phyloP scores from a whole-genome alignment of 345 rosid species.

The Gossypium herbaceum region DNA sequence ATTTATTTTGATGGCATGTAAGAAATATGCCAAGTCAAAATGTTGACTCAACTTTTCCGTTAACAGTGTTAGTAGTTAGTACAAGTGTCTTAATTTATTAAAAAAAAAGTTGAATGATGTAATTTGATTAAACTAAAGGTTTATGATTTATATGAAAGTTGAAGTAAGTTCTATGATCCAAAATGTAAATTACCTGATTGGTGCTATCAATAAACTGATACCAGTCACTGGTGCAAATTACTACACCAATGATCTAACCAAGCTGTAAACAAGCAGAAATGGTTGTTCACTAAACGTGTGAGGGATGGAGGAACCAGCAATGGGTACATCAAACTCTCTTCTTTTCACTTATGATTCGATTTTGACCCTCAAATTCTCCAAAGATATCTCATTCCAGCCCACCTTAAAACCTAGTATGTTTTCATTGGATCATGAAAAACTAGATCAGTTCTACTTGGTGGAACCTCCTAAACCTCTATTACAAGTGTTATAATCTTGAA shows the following conservation, averaged over 20 bases:
- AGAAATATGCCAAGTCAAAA: no score
- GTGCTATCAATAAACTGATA: slow-evolving; percentile 1
- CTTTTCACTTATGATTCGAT: not conserved
- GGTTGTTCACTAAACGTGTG: not conserved
- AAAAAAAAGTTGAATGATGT: no score
- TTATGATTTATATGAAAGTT: no score
- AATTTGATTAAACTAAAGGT: no score
- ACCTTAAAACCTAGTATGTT: not conserved
- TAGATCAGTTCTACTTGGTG: not conserved
- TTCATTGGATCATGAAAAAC: not conserved
- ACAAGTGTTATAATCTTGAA: not conserved
- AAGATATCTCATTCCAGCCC: not conserved
- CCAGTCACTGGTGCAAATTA: not conserved
- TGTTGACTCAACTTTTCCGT: no score
- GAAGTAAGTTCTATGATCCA: no score
- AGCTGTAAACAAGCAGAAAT: not conserved
- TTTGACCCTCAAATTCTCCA: not conserved
- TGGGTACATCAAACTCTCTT: not conserved
- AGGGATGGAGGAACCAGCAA: not conserved
- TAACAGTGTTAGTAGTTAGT: no score
- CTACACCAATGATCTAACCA: not conserved
- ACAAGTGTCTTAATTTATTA: no score
- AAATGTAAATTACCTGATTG: not conserved
- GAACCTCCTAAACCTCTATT: not conserved
- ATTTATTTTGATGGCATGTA: no score